Evolutionary conservation across 208 protist genomes (phyloP), one percentile per base, ranked within the genome.

Genomic region (Acanthamoeba comandoni): DNA sequence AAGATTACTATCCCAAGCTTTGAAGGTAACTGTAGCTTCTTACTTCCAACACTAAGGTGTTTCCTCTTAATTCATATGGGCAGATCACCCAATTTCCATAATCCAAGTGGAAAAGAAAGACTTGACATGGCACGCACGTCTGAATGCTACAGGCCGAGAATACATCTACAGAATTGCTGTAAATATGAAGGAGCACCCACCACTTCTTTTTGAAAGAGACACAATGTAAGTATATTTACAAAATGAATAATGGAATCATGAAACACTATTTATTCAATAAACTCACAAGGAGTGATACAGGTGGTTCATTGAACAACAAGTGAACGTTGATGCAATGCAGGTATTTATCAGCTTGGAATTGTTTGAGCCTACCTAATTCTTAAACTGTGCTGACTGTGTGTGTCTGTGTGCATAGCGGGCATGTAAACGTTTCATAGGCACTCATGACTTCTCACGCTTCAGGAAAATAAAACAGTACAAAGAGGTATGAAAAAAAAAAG

Each of bases 371-470:
- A n/a, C 64, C 12, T 9, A 4, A 8, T 29, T 58, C n/a, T n/a
- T n/a, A n/a, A n/a, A n/a, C n/a, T n/a, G 22, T 2, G 49, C 0
- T 57, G 12, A 60, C 73, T 26, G 35, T 3, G 19, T 8, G 19
- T 17, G 39, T 19, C 9, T 7, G 15, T 12, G 17, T 13, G 12
- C 12, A n/a, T 17, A 84, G 73, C 73, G 73, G 9, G 51, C 48
- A 26, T 84, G 73, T 84, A 4, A 53, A 4, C 0, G 57, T 13
- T 84, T 84, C 43, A 8, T n/a, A 11, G 73, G 73, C 9, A 84
- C 73, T 22, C 73, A 84, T 24, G 73, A 84, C 73, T 84, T 84
- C 51, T 84, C 73, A 0, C 64, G 73, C 26, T 84, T 84, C 22
- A 84, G 51, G 48, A 84, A 48, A 29, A 29, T 17, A 29, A 84